phyloP scores from a whole-genome alignment of 2,329 filamentous ascomycete genomes.

The Neonectria coccinea region DNA sequence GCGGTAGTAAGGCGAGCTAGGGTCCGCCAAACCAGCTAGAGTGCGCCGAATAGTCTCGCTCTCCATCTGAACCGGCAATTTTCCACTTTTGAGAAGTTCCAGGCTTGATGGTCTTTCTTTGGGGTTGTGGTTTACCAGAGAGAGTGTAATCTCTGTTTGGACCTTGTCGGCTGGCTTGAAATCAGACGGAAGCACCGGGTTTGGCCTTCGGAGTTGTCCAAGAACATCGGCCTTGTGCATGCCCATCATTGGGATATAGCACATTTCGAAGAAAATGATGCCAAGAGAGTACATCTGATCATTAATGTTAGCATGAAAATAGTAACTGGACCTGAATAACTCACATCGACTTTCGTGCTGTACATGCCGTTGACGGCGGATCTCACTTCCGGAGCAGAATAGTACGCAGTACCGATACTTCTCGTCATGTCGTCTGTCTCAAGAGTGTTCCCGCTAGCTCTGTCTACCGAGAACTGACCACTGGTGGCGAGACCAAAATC shows the following conservation, averaged over 20 bases:
- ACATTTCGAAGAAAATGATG: slow-evolving; percentile 99
- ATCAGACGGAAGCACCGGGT: slow-evolving; percentile 76
- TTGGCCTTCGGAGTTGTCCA: slow-evolving; percentile 73
- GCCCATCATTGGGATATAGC: slow-evolving; percentile 74
- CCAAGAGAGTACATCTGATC: slow-evolving; percentile 91
- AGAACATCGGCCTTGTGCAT: slow-evolving; percentile 75
- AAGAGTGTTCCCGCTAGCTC: slow-evolving; percentile 53
- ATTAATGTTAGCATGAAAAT: slow-evolving; percentile 22
- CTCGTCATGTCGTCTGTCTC: slow-evolving; percentile 75
- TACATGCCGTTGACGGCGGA: slow-evolving; percentile 81
- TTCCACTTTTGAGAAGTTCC: slow-evolving; percentile 86
- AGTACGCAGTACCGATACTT: slow-evolving; percentile 83
- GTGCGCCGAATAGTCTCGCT: slow-evolving; percentile 90
- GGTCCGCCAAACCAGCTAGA: slow-evolving; percentile 83
- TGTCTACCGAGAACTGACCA: slow-evolving; percentile 78
- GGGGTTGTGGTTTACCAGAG: slow-evolving; percentile 84
- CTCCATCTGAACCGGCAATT: slow-evolving; percentile 90
- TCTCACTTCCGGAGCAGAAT: slow-evolving; percentile 91
- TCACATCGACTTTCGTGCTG: slow-evolving; percentile 90
- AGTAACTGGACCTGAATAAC: slow-evolving; percentile 44
- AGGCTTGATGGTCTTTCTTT: slow-evolving; percentile 84
- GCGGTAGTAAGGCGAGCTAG: slow-evolving; percentile 86
- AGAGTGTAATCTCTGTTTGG: slow-evolving; percentile 82
- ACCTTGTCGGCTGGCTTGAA: slow-evolving; percentile 78
- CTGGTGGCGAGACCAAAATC: slow-evolving; percentile 96